Base-by-base conservation (phyloP, 2,329 filamentous ascomycete genomes). In the Colletotrichum sp. region DNA sequence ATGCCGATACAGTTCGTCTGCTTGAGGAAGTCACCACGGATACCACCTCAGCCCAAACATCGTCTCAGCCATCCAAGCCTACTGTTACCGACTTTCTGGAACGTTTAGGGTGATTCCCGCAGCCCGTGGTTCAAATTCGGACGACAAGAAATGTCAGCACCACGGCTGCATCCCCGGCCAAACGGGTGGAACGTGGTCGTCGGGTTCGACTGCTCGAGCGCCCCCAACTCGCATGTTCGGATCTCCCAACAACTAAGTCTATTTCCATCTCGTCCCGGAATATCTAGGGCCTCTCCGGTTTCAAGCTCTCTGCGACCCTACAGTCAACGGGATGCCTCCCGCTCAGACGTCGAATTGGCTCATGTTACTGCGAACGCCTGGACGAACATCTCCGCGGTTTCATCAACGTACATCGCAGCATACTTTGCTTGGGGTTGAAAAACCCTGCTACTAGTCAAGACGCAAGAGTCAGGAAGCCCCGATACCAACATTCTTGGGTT, bases 171-270 rank as follows among this genome's bases (percentile, higher is more conserved):
- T 39, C 32, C 39, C 55, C 55, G 63, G 68, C 63, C 68, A 68
- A 72, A 63, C 68, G 36, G 72, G 57, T 75, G 70, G 69, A 65
- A 75, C 34, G 69, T 73, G 70, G 70, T 18, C 34, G 18, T 28
- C 44, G 30, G 60, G 34, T 44, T 52, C 22, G 44, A 36, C 48
- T 68, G 52, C 68, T 75, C 62, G 55, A 72, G 62, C 15, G 62
- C 48, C 28, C 26, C 60, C 36, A n/a, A 18, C 52, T 75, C 62
- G 52, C 63, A 62, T 52, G 28, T 34, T 44, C 52, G 36, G 28
- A 30, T 28, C 24, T 39, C 65, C 30, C 66, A 62, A 22, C 36
- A 59, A 59, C n/a, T 10, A 30, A 39, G 39, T 73, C 64, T 68
- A 60, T 69, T 69, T 69, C 28, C 73, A 59, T 36, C 39, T 63